Evolutionary conservation across 192 early-diverging fungal species (phyloP), one percentile per base, ranked within the genome.

Genomic region (Backusella australiensis): DNA sequence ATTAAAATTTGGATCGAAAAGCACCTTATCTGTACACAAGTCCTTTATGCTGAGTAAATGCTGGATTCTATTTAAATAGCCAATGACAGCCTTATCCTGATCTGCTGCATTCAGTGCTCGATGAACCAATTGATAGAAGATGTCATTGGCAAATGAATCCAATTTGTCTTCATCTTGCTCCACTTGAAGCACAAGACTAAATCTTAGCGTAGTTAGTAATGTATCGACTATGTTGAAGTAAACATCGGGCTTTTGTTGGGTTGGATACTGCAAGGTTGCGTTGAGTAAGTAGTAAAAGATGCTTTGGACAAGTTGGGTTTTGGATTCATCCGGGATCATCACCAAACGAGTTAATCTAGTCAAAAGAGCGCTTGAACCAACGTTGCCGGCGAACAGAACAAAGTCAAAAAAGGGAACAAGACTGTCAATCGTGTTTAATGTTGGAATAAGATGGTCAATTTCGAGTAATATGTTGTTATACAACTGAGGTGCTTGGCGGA

Each of bases 361-460:
- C 21, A 83, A 67, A 4, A 83, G 52, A 7, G 78, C 26, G 14
- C 32, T 26, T 29, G 82, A 39, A 14, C 75, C 73, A 39, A 78
- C 29, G 34, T 34, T 32, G 6, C 56, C 19, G 12, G 39, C 36
- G 4, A 79, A 38, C 9, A 79, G 46, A 6, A 75, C 39, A 21
- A 59, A 53, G n/a, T 72, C 73, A 29, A 79, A 71, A 29, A 79
- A 65, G 0, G 73, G 69, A 34, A 32, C 15, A 32, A 34, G 14
- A 35, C 35, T 68, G 17, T 68, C 26, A 6, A 26, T 41, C 29
- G 12, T 15, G 4, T 71, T 15, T 6, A 49, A 49, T 6, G 14
- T 21, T 32, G 70, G 23, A 26, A 71, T 46, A 23, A 71, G 19
- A 32, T 70, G 36, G 12, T 80, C 69, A 5, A 75, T 4, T 42